Base-by-base conservation (phyloP, 441 rosid species). In the Brassica hybrid region DNA sequence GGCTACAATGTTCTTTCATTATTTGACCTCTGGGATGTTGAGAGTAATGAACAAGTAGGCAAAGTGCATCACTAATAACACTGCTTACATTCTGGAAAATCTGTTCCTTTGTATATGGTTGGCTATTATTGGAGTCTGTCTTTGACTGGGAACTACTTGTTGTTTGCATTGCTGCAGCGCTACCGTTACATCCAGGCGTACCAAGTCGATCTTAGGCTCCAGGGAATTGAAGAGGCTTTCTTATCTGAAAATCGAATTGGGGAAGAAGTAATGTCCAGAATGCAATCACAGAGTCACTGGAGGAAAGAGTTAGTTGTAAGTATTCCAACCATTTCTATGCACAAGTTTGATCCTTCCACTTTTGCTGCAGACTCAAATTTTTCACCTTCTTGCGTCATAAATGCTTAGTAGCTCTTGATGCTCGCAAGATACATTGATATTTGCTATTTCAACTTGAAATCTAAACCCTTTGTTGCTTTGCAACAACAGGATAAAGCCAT, bases 101-200 rank as follows among this genome's bases (percentile, higher is more conserved):
- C 11, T 48, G 6, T 65, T 21, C 57, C 48, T 25, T n/a, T 72
- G 65, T 60, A 13, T 65, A 18, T 71, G 30, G 6, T 57, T 70
- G 65, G 41, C 43, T 72, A 43, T 38, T 45, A 27, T 34, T 21
- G 72, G 23, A 21, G 34, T 56, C 41, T 4, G 77, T 76, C 71
- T 69, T 81, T 78, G 76, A 80, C 69, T 78, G 25, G 32, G 18
- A 13, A 56, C 11, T 70, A 18, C 65, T 66, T 80, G 66, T 67
- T 7, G 43, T 79, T 73, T 14, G 18, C 67, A 38, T 64, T 38
- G 43, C 77, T 86, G 80, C 89, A 95, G 99, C 94, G 99, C 30
- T 88, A 85, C 84, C 87, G 94, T 74, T 95, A 93, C 83, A 85
- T 87, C 52, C 91, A 93, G 84, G 98, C 99, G 72, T 89, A 84